These are phyloP conservation scores for Modicella reniformis DNA, from an alignment of 371 early-diverging fungal species.

Conservation along the genomic window DNA sequence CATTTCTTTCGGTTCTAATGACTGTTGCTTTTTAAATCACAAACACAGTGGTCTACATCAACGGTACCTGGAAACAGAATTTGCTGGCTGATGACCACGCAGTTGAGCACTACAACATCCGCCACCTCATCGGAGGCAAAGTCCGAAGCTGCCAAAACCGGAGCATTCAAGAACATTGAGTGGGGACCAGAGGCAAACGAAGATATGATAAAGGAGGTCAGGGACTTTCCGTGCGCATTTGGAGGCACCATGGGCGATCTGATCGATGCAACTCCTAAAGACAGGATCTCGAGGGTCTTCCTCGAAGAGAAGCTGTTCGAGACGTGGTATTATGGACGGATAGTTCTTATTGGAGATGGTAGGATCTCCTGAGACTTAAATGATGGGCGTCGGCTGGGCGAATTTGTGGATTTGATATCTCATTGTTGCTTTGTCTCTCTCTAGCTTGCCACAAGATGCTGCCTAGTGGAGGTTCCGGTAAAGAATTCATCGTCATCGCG, in stretches of 20 bases:
- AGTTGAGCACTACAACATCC: background rate
- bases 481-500: background rate
- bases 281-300: constrained; percentile 16
- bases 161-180: constrained; percentile 12
- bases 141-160: background rate
- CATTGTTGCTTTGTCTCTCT: background rate
- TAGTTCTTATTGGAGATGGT: constrained; percentile 29
- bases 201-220: constrained; percentile 12
- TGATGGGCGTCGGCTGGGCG: background rate
- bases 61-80: background rate
- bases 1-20: background rate
- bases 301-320: constrained; percentile 18
- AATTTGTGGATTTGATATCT: background rate
- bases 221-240: background rate
- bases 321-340: constrained; percentile 18
- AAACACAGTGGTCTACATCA: background rate
- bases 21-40: background rate
- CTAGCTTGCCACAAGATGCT: constrained; percentile 23
- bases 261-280: constrained; percentile 24
- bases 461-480: constrained; percentile 8
- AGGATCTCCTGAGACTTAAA: background rate
- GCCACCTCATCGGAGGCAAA: background rate
- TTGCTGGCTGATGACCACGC: background rate
- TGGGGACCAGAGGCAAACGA: constrained; percentile 26
- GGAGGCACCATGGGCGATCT: constrained; percentile 26